Percentiles rank a stretch among this genome's conserved stretches.
These are phyloP conservation scores for Kitagawia praeruptora DNA, from an alignment of 129 eudicot species.

Conservation along the genomic window DNA sequence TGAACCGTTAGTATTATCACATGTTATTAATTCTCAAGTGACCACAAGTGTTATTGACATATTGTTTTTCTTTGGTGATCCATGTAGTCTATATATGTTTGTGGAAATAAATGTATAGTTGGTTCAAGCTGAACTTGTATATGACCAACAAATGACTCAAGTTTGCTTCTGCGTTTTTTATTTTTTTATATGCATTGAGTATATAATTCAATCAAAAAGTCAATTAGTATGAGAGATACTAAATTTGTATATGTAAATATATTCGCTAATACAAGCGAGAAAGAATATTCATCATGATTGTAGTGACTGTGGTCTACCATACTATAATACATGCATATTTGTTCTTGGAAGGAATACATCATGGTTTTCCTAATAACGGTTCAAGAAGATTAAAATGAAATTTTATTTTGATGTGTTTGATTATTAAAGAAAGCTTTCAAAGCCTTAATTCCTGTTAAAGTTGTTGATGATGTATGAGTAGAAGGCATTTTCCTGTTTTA, in stretches of 20 bases:
- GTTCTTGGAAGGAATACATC: neutral
- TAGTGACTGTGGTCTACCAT: neutral
- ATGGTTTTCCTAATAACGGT: neutral
- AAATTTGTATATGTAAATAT: too few relatives aligned
- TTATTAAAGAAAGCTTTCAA: neutral
- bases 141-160: neutral
- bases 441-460: neutral
- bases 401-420: neutral
- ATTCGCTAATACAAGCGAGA: too few relatives aligned
- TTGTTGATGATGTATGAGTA: neutral
- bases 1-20: neutral
- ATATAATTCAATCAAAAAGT: neutral
- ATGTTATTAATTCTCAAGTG: neutral
- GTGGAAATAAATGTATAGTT: neutral
- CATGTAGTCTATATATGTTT: neutral
- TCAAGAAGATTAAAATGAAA: neutral
- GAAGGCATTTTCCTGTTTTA: neutral
- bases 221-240: neutral
- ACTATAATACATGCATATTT: neutral
- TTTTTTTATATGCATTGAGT: neutral
- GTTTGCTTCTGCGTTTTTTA: neutral
- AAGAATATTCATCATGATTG: too few relatives aligned
- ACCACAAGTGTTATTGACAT: neutral
- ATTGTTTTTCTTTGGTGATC: neutral
- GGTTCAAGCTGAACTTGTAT: neutral